Base-by-base conservation (phyloP, 805 yeast genomes). In the Kuraishia hungarica region DNA sequence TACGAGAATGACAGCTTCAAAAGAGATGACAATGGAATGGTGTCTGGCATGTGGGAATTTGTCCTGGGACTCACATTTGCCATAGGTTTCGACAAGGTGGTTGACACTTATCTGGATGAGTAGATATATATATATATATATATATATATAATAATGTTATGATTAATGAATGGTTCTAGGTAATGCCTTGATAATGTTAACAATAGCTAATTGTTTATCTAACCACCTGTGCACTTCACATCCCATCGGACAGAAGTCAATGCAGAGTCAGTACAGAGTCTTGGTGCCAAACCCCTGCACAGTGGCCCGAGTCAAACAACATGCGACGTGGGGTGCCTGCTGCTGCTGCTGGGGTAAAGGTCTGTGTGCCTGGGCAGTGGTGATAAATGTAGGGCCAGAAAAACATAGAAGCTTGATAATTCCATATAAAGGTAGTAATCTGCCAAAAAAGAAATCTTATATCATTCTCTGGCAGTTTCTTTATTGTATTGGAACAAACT, bases 51-150 rank as follows among this genome's bases (percentile, higher is more conserved):
- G 69, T 83, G 83, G 76, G 85, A 82, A 58, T 58, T 76, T 52
- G 79, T 76, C 1, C 58, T 84, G 23, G 86, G 85, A 0, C 61
- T 79, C 60, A 77, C 82, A 0, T 68, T 82, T 56, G 84, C 84
- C 2, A 72, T 72, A 0, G 84, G 84, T 0, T 71, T 72, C 60
- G 76, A 76, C 26, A 61, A 65, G 19, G 49, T 63, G 4, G 55
- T 71, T 19, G 72, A 67, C 22, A 68, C 63, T 24, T 59, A 59
- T 51, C 39, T 60, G 2, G 24, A 48, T 8, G 51, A 52, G 50
- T 23, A 52, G 28, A 17, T 22, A 10, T 24, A n/a, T n/a, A n/a
- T n/a, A n/a, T n/a, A n/a, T n/a, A n/a, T n/a, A n/a, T n/a, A n/a
- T n/a, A n/a, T n/a, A n/a, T n/a, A n/a, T n/a, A 26, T 26, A 26